phyloP scores from a whole-genome alignment of 352 stramenopile species.

The Pythium chondricola region DNA sequence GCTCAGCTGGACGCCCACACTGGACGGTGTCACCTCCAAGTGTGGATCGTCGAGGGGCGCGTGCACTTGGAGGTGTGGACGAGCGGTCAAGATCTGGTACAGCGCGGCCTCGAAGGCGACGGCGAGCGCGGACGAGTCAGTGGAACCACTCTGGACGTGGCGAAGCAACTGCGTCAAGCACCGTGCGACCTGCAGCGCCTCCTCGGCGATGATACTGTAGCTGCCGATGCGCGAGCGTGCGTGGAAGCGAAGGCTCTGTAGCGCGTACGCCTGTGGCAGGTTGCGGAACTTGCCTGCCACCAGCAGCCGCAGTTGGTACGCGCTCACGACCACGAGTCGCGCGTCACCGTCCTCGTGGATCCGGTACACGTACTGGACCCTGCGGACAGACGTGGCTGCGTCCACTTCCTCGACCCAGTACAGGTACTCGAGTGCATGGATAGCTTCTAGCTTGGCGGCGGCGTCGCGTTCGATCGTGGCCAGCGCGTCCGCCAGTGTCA shows the following conservation, averaged over 20 bases:
- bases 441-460: constrained; percentile 29
- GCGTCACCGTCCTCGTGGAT: constrained; percentile 21
- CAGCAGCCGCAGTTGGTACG: constrained; percentile 47
- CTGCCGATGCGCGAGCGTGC: constrained; percentile 60
- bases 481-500: constrained; percentile 17
- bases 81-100: constrained; percentile 52
- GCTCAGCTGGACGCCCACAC: constrained; percentile 61
- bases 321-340: constrained; percentile 50
- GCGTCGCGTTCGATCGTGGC: constrained; percentile 40
- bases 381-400: constrained; percentile 40
- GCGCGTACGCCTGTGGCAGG: constrained; percentile 17
- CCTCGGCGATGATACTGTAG: constrained; percentile 65
- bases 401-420: constrained; percentile 80
- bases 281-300: constrained; percentile 23
- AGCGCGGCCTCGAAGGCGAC: constrained; percentile 33
- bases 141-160: not conserved
- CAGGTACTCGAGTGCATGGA: constrained; percentile 44
- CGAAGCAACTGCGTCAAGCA: constrained; percentile 25
- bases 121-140: constrained; percentile 21
- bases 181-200: constrained; percentile 31
- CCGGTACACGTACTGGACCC: constrained; percentile 61
- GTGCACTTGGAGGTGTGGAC: constrained; percentile 42
- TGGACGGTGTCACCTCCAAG: constrained; percentile 26
- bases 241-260: constrained; percentile 48
- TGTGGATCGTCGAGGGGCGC: constrained; percentile 16